Percentiles rank a stretch among this genome's conserved stretches.
Evolutionary conservation across 2,329 filamentous ascomycete genomes (phyloP).

Genomic region (Nemania sp.): DNA sequence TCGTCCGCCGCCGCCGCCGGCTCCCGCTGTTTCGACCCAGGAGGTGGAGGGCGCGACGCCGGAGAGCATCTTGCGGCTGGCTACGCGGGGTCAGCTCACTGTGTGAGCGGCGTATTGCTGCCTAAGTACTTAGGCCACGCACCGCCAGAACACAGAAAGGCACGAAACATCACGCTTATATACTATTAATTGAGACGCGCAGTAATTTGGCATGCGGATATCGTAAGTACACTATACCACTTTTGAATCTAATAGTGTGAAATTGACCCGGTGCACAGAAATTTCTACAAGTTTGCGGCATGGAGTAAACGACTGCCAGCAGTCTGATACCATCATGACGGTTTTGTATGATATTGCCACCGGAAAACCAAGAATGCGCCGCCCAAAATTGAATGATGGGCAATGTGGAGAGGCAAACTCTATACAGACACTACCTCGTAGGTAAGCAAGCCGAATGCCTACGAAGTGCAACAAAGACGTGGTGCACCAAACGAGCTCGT

Average conservation of each 20-base stretch:
- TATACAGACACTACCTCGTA: not conserved
- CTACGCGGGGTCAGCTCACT: conserved; percentile 14
- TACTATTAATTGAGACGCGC: not conserved
- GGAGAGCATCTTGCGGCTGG: conserved; percentile 36
- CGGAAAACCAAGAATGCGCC: too few relatives aligned
- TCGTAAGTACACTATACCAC: not conserved
- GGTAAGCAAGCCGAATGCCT: not conserved
- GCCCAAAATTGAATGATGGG: not conserved
- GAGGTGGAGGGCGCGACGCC: conserved; percentile 34
- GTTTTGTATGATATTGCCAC: not conserved
- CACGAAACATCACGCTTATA: too few relatives aligned
- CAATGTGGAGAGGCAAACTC: not conserved
- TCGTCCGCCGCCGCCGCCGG: conserved; percentile 37
- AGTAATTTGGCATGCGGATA: not conserved
- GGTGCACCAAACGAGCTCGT: not conserved
- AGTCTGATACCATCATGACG: not conserved
- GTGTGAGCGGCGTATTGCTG: not conserved
- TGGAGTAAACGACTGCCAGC: not conserved
- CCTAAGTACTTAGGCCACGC: not conserved
- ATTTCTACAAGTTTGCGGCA: not conserved
- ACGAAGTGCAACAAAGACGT: not conserved
- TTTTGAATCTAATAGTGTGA: not conserved
- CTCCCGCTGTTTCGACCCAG: conserved; percentile 33
- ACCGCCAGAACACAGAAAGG: too few relatives aligned
- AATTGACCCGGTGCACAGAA: not conserved